phyloP scores from a whole-genome alignment of 805 yeast genomes.

The Kluyveromyces nonfermentans region DNA sequence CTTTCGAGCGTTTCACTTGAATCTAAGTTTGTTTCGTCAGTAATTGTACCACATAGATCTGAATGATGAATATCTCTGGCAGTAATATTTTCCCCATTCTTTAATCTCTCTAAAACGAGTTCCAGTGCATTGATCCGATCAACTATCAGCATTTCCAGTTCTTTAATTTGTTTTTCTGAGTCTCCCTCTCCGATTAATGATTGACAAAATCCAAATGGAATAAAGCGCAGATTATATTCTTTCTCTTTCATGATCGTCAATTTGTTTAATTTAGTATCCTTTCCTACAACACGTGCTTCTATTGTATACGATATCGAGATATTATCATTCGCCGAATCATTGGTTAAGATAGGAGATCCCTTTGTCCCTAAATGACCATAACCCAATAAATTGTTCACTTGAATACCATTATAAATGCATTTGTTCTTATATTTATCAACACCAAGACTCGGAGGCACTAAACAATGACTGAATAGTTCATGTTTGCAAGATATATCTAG shows the following conservation, averaged over 20 bases:
- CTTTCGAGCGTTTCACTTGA: constrained; percentile 20
- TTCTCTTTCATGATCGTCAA: constrained; percentile 28
- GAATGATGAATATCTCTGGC: constrained; percentile 20
- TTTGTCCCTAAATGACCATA: constrained; percentile 43
- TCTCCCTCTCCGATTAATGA: constrained; percentile 14
- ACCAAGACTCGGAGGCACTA: constrained; percentile 36
- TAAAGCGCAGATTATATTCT: constrained; percentile 31
- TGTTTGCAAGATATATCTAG: constrained; percentile 46
- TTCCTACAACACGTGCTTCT: constrained; percentile 48
- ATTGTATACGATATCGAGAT: constrained; percentile 43
- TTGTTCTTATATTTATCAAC: constrained; percentile 26
- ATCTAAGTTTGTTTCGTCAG: constrained; percentile 13
- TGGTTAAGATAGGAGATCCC: constrained; percentile 47
- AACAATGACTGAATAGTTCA: constrained; percentile 31
- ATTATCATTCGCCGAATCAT: constrained; percentile 40
- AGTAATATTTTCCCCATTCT: constrained; percentile 17
- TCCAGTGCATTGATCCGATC: constrained; percentile 22
- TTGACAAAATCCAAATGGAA: constrained; percentile 32
- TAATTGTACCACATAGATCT: constrained; percentile 22
- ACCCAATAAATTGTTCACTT: constrained; percentile 29
- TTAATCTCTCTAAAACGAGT: constrained; percentile 16
- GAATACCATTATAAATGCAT: constrained; percentile 26
- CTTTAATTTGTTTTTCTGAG: constrained; percentile 16
- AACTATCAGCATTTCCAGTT: constrained; percentile 16
- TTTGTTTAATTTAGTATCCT: constrained; percentile 25